phyloP scores from a whole-genome alignment of 192 early-diverging fungal species.

The Haplosporangium gracile region DNA sequence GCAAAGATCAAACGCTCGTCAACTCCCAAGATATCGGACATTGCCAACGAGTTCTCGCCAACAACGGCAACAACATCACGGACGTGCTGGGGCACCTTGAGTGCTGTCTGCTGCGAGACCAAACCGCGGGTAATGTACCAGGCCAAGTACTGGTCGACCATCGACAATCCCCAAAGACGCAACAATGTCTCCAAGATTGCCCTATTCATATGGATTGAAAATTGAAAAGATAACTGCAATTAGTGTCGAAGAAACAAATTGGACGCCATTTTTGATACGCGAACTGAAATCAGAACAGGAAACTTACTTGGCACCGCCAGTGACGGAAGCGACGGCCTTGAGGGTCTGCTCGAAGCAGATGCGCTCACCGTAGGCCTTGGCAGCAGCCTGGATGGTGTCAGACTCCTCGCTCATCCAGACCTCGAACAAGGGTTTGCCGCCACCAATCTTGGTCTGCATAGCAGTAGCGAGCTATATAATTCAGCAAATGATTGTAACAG shows the following conservation, averaged over 20 bases:
- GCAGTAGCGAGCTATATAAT: slow-evolving; percentile 55
- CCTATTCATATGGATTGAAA: slow-evolving; percentile 11
- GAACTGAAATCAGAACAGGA: background rate
- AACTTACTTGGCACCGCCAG: slow-evolving; percentile 47
- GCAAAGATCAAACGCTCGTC: slow-evolving; percentile 72
- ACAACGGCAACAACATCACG: slow-evolving; percentile 65
- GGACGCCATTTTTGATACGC: background rate
- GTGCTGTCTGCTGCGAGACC: slow-evolving; percentile 63
- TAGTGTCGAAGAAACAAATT: background rate
- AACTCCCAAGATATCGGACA: slow-evolving; percentile 73
- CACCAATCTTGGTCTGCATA: slow-evolving; percentile 66
- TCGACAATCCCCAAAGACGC: slow-evolving; percentile 64
- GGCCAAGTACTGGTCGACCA: slow-evolving; percentile 66
- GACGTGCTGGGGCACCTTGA: slow-evolving; percentile 59
- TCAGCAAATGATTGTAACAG: background rate
- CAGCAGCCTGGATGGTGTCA: slow-evolving; percentile 75
- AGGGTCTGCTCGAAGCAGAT: slow-evolving; percentile 71
- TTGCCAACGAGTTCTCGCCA: slow-evolving; percentile 61
- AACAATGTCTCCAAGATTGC: slow-evolving; percentile 57
- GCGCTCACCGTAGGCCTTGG: slow-evolving; percentile 76
- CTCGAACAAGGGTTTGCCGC: slow-evolving; percentile 70
- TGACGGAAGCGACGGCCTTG: slow-evolving; percentile 45
- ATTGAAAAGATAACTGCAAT: background rate
- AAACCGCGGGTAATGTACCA: slow-evolving; percentile 68
- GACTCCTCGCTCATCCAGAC: slow-evolving; percentile 85